phyloP scores from a whole-genome alignment of 805 yeast species.

The Yarrowia sp. region DNA sequence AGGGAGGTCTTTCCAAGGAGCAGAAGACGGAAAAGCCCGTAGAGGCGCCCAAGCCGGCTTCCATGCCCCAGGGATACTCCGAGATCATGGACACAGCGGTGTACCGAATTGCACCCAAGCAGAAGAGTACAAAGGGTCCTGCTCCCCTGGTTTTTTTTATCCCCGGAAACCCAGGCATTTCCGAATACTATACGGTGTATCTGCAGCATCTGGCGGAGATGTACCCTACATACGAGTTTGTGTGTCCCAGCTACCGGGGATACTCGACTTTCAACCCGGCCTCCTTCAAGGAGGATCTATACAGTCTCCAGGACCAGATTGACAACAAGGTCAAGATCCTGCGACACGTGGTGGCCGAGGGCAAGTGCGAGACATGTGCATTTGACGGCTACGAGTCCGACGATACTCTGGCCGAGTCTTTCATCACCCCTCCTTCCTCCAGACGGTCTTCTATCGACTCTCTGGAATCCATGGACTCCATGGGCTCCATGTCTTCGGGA shows the following conservation, averaged over 20 bases:
- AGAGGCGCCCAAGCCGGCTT: slow-evolving; percentile 12
- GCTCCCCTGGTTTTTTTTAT: slow-evolving; percentile 60
- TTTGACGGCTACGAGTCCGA: slow-evolving; percentile 28
- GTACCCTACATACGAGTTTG: slow-evolving; percentile 58
- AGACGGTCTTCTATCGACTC: slow-evolving; percentile 22
- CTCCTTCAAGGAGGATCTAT: slow-evolving; percentile 16
- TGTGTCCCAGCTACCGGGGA: slow-evolving; percentile 73
- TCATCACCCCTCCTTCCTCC: slow-evolving; percentile 10
- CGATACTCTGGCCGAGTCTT: slow-evolving; percentile 9
- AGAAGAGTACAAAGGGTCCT: slow-evolving; percentile 9
- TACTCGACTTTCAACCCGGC: slow-evolving; percentile 48
- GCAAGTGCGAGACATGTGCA: slow-evolving; percentile 9
- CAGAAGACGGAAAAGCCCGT: slow-evolving; percentile 10
- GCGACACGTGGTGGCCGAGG: slow-evolving; percentile 46
- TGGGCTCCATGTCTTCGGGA: slow-evolving; percentile 7
- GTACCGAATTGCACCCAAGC: slow-evolving; percentile 20
- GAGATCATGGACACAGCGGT: slow-evolving; percentile 33
- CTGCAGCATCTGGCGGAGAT: slow-evolving; percentile 54
- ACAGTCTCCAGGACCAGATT: slow-evolving; percentile 60
- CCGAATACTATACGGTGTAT: slow-evolving; percentile 67
- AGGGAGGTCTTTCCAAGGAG: slow-evolving; percentile 21
- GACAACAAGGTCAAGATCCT: slow-evolving; percentile 64
- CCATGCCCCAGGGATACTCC: slow-evolving; percentile 28
- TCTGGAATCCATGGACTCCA: slow-evolving; percentile 1
- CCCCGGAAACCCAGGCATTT: slow-evolving; percentile 82